These are phyloP conservation scores for Tricholoma sp. DNA, from an alignment of 768 basidiomycete genomes.

Conservation along the genomic window DNA sequence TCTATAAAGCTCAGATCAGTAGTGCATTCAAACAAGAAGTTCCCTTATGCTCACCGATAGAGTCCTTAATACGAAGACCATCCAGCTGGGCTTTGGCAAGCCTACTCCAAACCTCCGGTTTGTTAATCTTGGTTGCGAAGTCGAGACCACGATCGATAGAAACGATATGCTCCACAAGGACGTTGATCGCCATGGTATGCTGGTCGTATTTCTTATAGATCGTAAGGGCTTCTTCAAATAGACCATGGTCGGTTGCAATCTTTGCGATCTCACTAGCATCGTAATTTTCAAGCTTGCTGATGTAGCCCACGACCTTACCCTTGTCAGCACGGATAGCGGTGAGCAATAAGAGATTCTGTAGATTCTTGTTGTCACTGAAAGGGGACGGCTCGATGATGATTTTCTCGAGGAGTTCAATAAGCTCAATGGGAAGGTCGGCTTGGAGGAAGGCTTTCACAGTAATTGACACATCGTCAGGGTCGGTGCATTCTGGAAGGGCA, in stretches of 20 bases:
- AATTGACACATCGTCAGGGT: slow-evolving; percentile 96
- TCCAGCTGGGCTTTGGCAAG: slow-evolving; percentile 99
- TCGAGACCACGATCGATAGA: slow-evolving; percentile 95
- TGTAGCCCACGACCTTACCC: slow-evolving; percentile 96
- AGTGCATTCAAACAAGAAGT: slow-evolving; percentile 1
- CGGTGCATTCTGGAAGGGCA: slow-evolving; percentile 93
- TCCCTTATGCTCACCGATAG: slow-evolving; percentile 63
- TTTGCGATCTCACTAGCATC: slow-evolving; percentile 92
- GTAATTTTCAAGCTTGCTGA: slow-evolving; percentile 95
- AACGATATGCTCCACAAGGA: slow-evolving; percentile 97
- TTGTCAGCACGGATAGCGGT: slow-evolving; percentile 98
- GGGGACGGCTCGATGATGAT: slow-evolving; percentile 96
- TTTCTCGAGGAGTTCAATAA: slow-evolving; percentile 97
- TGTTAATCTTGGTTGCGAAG: slow-evolving; percentile 94
- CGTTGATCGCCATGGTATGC: slow-evolving; percentile 93
- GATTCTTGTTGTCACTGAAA: slow-evolving; percentile 95
- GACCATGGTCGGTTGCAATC: slow-evolving; percentile 93
- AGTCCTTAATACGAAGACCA: slow-evolving; percentile 95
- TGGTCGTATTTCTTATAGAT: slow-evolving; percentile 98
- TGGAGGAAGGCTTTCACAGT: slow-evolving; percentile 99
- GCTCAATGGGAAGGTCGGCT: slow-evolving; percentile 93
- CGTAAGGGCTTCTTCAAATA: slow-evolving; percentile 94
- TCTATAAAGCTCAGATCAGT: slow-evolving; percentile 37
- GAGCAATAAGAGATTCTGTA: slow-evolving; percentile 91
- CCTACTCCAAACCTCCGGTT: slow-evolving; percentile 94